A percentile compares a stretch with the other conserved stretches of the same genome.
These are phyloP conservation scores for Polymyxa betae DNA, from an alignment of 208 protist species.

Conservation along the genomic window DNA sequence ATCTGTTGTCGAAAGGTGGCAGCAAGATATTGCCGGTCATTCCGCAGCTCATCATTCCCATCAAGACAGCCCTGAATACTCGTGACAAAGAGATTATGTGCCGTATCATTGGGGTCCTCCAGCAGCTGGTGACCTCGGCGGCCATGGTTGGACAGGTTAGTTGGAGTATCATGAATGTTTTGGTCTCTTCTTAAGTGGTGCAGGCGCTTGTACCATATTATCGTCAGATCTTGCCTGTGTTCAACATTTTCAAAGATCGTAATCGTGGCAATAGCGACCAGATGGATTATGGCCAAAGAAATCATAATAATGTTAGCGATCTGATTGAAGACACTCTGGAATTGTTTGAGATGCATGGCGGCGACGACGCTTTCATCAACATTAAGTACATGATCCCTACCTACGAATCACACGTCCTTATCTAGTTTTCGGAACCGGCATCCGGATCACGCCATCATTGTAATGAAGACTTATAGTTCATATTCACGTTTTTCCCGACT, in stretches of 20 bases:
- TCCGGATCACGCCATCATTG: no score
- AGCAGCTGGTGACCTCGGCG: slow-evolving; percentile 89
- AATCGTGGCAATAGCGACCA: slow-evolving; percentile 83
- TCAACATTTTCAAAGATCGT: slow-evolving; percentile 94
- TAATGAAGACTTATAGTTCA: no score
- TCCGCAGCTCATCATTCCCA: slow-evolving; percentile 96
- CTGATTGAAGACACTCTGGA: slow-evolving; percentile 95
- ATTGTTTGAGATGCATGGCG: slow-evolving; percentile 82
- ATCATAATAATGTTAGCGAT: slow-evolving; percentile 77
- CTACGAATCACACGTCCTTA: slow-evolving; percentile 73
- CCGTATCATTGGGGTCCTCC: slow-evolving; percentile 90
- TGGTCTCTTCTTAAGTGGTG: slow-evolving; percentile 1
- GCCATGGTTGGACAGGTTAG: slow-evolving; percentile 86
- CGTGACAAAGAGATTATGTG: slow-evolving; percentile 90
- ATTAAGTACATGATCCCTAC: slow-evolving; percentile 88
- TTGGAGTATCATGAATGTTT: no score
- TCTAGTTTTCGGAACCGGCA: no score
- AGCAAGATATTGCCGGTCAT: slow-evolving; percentile 94
- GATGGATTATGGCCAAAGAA: slow-evolving; percentile 93
- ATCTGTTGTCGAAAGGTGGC: slow-evolving; percentile 79
- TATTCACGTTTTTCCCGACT: no score
- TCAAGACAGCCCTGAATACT: slow-evolving; percentile 96
- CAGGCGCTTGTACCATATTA: slow-evolving; percentile 97
- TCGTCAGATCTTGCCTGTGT: slow-evolving; percentile 94
- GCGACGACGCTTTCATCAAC: slow-evolving; percentile 84